Evolutionary conservation across 345 rosid species (phyloP).

Genomic region (sweet orange (Citrus sinensis)): DNA sequence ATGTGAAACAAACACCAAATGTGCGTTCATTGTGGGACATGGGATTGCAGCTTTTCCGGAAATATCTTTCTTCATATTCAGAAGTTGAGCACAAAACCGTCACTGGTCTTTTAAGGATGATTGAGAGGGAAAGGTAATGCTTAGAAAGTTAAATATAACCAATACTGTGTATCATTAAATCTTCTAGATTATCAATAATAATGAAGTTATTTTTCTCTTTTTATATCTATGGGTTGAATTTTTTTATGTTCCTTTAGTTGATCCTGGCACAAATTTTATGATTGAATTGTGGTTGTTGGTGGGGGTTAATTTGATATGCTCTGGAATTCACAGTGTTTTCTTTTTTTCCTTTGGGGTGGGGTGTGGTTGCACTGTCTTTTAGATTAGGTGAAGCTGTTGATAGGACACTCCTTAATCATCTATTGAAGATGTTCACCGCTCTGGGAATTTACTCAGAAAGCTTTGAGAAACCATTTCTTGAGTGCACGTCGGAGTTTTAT

Average conservation of each 20-base stretch:
- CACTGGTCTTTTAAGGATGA: slow-evolving; percentile 86
- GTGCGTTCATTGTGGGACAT: slow-evolving; percentile 93
- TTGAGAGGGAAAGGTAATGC: slow-evolving; percentile 88
- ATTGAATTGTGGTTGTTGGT: neutral
- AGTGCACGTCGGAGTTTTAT: slow-evolving; percentile 91
- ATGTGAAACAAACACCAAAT: slow-evolving; percentile 83
- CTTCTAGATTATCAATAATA: neutral
- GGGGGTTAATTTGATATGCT: neutral
- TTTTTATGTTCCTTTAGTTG: neutral
- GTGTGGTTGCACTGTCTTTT: slow-evolving; percentile 27
- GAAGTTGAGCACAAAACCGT: slow-evolving; percentile 98
- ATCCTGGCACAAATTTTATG: neutral
- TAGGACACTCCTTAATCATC: slow-evolving; percentile 85
- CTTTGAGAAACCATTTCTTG: slow-evolving; percentile 94
- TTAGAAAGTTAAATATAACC: neutral
- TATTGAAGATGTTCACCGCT: slow-evolving; percentile 96
- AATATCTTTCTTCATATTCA: slow-evolving; percentile 70
- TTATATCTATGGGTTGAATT: neutral
- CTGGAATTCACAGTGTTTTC: neutral
- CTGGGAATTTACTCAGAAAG: slow-evolving; percentile 91
- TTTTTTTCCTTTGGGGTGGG: neutral
- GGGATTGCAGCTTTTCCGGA: slow-evolving; percentile 96
- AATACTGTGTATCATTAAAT: neutral
- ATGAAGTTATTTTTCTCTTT: neutral
- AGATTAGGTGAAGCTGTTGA: slow-evolving; percentile 94